Evolutionary conservation across 108 stramenopile species (phyloP).

Genomic region (Nannochloropsis gaditana): DNA sequence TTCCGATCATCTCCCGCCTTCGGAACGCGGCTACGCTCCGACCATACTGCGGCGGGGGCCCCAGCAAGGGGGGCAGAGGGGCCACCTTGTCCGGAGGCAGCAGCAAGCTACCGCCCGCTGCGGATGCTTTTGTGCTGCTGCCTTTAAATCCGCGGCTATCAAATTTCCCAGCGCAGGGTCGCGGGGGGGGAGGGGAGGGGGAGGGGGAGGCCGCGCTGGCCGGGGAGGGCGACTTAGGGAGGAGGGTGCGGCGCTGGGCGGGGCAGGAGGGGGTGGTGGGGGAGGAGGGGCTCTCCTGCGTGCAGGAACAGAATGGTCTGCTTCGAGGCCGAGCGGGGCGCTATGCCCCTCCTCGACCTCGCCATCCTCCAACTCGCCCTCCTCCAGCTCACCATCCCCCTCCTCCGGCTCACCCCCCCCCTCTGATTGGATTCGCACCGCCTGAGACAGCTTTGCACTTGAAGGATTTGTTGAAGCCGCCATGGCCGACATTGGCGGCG

Average conservation of each 20-base stretch:
- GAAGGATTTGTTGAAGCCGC: too few species aligned
- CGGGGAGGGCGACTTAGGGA: conserved; percentile 7
- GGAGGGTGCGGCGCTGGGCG: too few species aligned
- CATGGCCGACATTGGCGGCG: not conserved
- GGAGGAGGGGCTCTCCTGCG: not conserved
- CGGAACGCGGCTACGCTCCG: not conserved
- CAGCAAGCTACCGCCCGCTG: conserved; percentile 5
- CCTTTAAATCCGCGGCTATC: not conserved
- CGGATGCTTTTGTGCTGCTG: not conserved
- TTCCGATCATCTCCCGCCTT: conserved; percentile 9
- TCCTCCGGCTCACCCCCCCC: too few species aligned
- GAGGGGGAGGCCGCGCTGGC: not conserved
- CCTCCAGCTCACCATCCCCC: conserved; percentile 11
- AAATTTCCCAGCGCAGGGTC: not conserved
- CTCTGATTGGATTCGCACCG: too few species aligned
- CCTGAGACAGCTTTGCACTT: too few species aligned
- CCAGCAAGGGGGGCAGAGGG: not conserved
- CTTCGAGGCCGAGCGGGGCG: not conserved
- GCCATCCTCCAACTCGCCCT: conserved; percentile 16
- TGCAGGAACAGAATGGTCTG: not conserved
- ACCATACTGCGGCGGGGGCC: not conserved
- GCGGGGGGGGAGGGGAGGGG: not conserved
- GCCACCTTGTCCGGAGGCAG: conserved; percentile 2
- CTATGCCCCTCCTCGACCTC: not conserved
- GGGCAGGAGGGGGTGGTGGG: not conserved